Percentiles rank a stretch among this genome's conserved stretches.
These are phyloP conservation scores for Bacidia rubella DNA, from an alignment of 495 filamentous ascomycete genomes.

Conservation along the genomic window DNA sequence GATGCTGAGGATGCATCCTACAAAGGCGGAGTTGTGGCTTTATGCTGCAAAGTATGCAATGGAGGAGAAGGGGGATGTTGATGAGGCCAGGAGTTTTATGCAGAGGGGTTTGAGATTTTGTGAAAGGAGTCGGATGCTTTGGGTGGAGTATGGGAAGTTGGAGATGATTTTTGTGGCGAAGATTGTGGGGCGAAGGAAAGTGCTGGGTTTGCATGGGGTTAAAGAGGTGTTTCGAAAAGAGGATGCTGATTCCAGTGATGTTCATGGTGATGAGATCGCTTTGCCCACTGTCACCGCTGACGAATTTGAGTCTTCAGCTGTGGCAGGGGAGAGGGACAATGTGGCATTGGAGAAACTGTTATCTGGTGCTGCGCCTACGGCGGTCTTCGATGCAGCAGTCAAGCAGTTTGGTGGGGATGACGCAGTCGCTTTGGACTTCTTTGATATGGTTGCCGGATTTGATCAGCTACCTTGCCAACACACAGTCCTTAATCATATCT, in stretches of 20 bases:
- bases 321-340: constrained; percentile 29
- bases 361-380: constrained; percentile 79
- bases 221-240: constrained; percentile 30
- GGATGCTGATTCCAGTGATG: constrained; percentile 29
- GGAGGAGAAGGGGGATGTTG: constrained; percentile 72
- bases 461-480: constrained; percentile 44
- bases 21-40: constrained; percentile 74
- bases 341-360: constrained; percentile 50
- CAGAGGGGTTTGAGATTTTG: constrained; percentile 81
- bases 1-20: constrained; percentile 71
- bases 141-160: constrained; percentile 81
- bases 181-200: constrained; percentile 54
- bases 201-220: constrained; percentile 52
- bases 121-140: constrained; percentile 52
- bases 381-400: constrained; percentile 79
- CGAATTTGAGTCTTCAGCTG: constrained; percentile 47
- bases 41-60: constrained; percentile 66
- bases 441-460: constrained; percentile 63
- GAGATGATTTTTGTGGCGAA: constrained; percentile 86
- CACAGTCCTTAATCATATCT: constrained; percentile 64
- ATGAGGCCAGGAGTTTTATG: constrained; percentile 72
- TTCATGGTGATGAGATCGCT: constrained; percentile 39
- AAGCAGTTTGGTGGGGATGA: constrained; percentile 57
- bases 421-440: constrained; percentile 58
- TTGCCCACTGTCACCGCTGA: constrained; percentile 50